A percentile compares a stretch with the other conserved stretches of the same genome.
Evolutionary conservation across 1,284 basidiomycete species (phyloP).

Genomic region (Testicularia cyperi): DNA sequence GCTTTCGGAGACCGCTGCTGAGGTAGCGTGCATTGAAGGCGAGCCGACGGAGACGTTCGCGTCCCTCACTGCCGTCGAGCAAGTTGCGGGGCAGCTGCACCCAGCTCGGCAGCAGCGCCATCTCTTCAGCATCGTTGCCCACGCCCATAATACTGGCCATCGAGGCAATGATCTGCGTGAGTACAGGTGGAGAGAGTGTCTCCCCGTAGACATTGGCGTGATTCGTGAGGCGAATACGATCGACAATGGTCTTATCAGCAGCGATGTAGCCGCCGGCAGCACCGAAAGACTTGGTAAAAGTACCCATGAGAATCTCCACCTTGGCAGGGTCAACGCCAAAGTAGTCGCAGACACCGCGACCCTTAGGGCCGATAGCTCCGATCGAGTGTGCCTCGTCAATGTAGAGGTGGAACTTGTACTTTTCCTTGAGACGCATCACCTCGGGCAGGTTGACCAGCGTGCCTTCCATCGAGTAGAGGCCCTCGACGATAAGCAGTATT

Average conservation of each 20-base stretch:
- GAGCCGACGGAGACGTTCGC: slow-evolving; percentile 76
- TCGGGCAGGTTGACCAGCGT: slow-evolving; percentile 82
- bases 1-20: slow-evolving; percentile 78
- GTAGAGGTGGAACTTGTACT: slow-evolving; percentile 98
- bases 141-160: slow-evolving; percentile 95
- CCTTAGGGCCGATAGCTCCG: slow-evolving; percentile 88
- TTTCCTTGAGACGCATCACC: slow-evolving; percentile 84
- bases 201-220: slow-evolving; percentile 88
- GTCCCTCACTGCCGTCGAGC: slow-evolving; percentile 68
- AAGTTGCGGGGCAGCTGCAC: slow-evolving; percentile 47
- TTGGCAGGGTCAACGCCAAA: slow-evolving; percentile 79
- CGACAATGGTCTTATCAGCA: slow-evolving; percentile 76
- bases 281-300: slow-evolving; percentile 98
- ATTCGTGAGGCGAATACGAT: slow-evolving; percentile 77
- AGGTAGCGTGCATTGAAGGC: slow-evolving; percentile 96
- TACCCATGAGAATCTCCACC: slow-evolving; percentile 96
- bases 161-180: slow-evolving; percentile 86
- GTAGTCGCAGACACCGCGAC: slow-evolving; percentile 93
- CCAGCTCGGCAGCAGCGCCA: slow-evolving; percentile 53
- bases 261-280: slow-evolving; percentile 95
- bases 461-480: slow-evolving; percentile 97
- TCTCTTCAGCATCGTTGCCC: slow-evolving; percentile 43
- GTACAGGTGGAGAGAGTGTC: slow-evolving; percentile 83
- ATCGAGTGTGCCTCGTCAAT: slow-evolving; percentile 97
- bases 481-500: slow-evolving; percentile 92